Percentiles rank a stretch among this genome's conserved stretches.
Evolutionary conservation across 345 rosid genomes (phyloP).

Genomic region (Eutrema japonicum): DNA sequence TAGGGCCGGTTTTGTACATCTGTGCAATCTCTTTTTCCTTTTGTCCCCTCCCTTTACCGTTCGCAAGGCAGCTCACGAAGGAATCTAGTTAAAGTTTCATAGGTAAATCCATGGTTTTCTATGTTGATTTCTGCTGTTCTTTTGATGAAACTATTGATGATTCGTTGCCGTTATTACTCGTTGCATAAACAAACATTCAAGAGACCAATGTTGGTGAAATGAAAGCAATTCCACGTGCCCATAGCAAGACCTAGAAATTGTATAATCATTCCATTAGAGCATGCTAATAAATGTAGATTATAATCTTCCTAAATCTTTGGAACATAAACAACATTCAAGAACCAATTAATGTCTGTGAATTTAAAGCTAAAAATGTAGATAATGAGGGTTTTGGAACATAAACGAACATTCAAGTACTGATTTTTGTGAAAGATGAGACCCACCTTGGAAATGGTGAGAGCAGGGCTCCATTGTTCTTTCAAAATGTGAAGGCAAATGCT

Average conservation of each 20-base stretch:
- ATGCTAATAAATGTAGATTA: not conserved
- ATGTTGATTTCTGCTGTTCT: no score
- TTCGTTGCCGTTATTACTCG: no score
- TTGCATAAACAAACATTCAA: no score
- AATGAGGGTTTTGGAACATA: not conserved
- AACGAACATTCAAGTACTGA: not conserved
- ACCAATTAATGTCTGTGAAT: not conserved
- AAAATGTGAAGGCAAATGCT: constrained; percentile 40
- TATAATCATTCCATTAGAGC: not conserved
- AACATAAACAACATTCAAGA: not conserved
- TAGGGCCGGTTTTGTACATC: no score
- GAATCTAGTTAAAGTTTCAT: no score
- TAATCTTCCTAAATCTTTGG: not conserved
- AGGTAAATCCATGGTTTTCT: no score
- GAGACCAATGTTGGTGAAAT: no score
- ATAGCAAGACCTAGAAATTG: not conserved
- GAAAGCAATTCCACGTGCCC: no score
- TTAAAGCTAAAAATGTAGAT: not conserved
- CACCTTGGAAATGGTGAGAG: constrained; percentile 40
- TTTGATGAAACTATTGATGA: no score
- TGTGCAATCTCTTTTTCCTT: no score
- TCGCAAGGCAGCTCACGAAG: no score
- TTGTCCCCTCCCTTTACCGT: no score
- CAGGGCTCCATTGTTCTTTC: constrained; percentile 42
- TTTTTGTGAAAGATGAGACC: constrained; percentile 1